Evolutionary conservation across 495 filamentous ascomycete species (phyloP), one percentile per base, ranked within the genome.

Genomic region (Parmelia sp.): DNA sequence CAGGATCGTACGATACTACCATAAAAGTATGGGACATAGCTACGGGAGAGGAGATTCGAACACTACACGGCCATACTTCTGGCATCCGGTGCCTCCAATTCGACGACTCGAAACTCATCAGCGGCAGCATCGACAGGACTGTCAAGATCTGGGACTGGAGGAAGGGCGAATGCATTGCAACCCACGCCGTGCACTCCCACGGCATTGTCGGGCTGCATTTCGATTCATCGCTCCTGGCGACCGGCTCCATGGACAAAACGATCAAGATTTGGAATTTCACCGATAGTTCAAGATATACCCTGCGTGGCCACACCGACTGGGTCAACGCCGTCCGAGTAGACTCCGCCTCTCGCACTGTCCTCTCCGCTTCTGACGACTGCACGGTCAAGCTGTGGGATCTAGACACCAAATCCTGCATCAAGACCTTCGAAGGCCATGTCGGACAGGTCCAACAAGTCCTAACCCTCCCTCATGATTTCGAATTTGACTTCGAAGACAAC

Each of bases 21-120:
- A 90, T 96, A 70, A 97, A 95, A 72, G 91, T 97, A 19, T 97
- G 95, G 94, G 86, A 97, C 71, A 86, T 96, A 40, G 86, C 95
- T 68, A 94, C 88, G 2, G 90, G 90, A 25, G 82, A 94, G 70
- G 90, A 91, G 69, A 77, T 96, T 27, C 86, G 90, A 23, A 95
- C 91, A 7, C 81, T 99, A 1, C 76, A 74, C 25, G 94, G 95
- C 17, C 94, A 99, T 69, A 85, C 82, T 8, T 81, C 81, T 19
- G 94, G 90, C 3, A 88, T 99, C 58, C 83, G 94, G 23, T 88
- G 90, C 58, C 83, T 99, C 25, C 91, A 96, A 72, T 97, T 97
- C 71, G 92, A 97, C 69, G 90, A 96, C 58, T 88, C 82, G 58
- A 93, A 93, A 74, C 80, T 96, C 58, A 91, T 96, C 71, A 93